Evolutionary conservation across 2,329 filamentous ascomycete genomes (phyloP).

Genomic region (Apiospora aurea): DNA sequence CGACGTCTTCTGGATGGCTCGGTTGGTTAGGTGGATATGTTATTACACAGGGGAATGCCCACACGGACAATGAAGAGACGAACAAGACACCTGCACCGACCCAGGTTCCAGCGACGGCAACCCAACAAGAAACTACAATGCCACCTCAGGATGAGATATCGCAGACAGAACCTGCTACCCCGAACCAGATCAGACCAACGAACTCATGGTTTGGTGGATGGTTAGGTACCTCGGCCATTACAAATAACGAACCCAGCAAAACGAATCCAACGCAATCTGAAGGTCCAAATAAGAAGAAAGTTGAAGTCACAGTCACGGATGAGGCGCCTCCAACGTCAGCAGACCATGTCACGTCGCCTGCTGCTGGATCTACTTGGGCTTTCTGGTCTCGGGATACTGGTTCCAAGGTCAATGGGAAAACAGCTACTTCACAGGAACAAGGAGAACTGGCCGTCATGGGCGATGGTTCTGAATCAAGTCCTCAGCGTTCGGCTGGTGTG

Average conservation of each 20-base stretch:
- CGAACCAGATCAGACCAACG: conserved; percentile 34
- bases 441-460: conserved; percentile 65
- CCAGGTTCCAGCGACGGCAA: not conserved
- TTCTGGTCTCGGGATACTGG: conserved; percentile 75
- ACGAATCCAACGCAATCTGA: conserved; percentile 32
- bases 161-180: conserved; percentile 31
- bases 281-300: conserved; percentile 39
- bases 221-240: conserved; percentile 33
- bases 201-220: conserved; percentile 48
- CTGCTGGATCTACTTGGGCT: conserved; percentile 74
- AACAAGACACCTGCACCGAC: not conserved
- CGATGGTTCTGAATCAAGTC: conserved; percentile 63
- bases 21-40: conserved; percentile 11
- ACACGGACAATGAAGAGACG: not conserved
- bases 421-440: conserved; percentile 44
- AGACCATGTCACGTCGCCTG: conserved; percentile 42
- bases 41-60: not conserved
- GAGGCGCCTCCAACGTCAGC: conserved; percentile 47
- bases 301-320: conserved; percentile 52
- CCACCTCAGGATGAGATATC: conserved; percentile 25
- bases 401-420: conserved; percentile 44
- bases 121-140: not conserved
- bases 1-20: conserved; percentile 19
- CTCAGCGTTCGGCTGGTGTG: conserved; percentile 53
- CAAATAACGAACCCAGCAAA: conserved; percentile 26